phyloP scores from a whole-genome alignment of 169 alveolate species.

The Eimeria necatrix region DNA sequence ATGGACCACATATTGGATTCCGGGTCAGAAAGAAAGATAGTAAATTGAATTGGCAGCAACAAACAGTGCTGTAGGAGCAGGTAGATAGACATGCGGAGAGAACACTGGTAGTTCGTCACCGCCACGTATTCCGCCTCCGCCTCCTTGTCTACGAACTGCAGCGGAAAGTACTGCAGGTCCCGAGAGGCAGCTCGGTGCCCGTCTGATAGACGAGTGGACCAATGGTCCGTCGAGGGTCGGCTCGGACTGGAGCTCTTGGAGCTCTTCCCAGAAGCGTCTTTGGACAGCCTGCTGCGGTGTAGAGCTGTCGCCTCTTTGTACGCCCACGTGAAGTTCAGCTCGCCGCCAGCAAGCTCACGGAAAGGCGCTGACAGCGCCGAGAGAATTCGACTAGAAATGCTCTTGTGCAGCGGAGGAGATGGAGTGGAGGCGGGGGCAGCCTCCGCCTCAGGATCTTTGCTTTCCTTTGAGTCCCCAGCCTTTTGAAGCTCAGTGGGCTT shows the following conservation, averaged over 20 bases:
- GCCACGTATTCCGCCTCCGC: constrained; percentile 52
- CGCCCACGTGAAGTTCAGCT: constrained; percentile 28
- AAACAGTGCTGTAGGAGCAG: constrained; percentile 40
- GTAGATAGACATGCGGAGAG: not conserved
- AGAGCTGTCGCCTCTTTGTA: constrained; percentile 36
- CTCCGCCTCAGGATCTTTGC: too few relatives aligned
- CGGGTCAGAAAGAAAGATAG: not conserved
- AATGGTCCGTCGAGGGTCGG: not conserved
- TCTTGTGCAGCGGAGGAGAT: too few relatives aligned
- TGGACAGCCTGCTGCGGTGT: not conserved
- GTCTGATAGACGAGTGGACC: constrained; percentile 36
- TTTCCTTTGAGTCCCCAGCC: too few relatives aligned
- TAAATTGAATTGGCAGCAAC: constrained; percentile 26
- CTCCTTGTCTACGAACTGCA: constrained; percentile 19
- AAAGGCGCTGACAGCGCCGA: constrained; percentile 63
- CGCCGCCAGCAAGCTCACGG: constrained; percentile 36
- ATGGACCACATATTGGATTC: not conserved
- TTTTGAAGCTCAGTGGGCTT: too few relatives aligned
- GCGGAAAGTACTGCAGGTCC: constrained; percentile 8
- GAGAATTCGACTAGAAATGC: not conserved
- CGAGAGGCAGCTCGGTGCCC: not conserved
- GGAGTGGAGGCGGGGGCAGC: too few relatives aligned
- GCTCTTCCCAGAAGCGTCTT: not conserved
- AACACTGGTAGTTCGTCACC: constrained; percentile 34
- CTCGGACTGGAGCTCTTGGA: not conserved